Percentiles rank a stretch among this genome's conserved stretches.
Evolutionary conservation across 345 rosid genomes (phyloP).

Genomic region (Aquilaria yunnanensis): DNA sequence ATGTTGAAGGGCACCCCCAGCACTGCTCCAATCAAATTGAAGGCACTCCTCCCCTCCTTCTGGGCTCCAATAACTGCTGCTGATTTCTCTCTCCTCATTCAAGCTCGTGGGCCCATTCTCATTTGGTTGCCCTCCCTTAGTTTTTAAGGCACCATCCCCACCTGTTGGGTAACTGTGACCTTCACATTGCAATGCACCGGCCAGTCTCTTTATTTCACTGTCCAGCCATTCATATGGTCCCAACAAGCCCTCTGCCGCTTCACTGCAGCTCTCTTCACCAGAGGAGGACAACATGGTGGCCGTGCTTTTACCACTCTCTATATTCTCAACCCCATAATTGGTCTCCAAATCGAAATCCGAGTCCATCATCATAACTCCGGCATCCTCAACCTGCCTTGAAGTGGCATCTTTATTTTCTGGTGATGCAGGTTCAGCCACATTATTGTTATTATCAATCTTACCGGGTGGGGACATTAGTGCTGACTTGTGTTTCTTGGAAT

Average conservation of each 20-base stretch:
- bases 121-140: conserved; percentile 8
- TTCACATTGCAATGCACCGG: conserved; percentile 15
- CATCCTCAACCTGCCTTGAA: neutral
- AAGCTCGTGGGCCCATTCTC: conserved; percentile 8
- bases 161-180: neutral
- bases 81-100: conserved; percentile 10
- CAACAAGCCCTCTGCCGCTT: conserved; percentile 17
- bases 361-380: neutral
- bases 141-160: neutral
- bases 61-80: conserved; percentile 24
- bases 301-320: conserved; percentile 10
- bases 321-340: neutral
- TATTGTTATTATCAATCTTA: neutral
- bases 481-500: conserved; percentile 35
- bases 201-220: conserved; percentile 52
- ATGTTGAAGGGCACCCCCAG: conserved; percentile 17
- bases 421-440: neutral
- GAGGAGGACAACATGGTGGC: neutral
- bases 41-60: conserved; percentile 20
- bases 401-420: neutral
- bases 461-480: conserved; percentile 22
- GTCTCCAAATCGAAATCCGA: neutral
- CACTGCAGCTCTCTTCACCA: conserved; percentile 7
- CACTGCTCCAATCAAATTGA: conserved; percentile 18
- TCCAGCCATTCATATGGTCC: conserved; percentile 75